phyloP scores from a whole-genome alignment of 495 filamentous ascomycete genomes.

The Massariosphaeria phaeospora region DNA sequence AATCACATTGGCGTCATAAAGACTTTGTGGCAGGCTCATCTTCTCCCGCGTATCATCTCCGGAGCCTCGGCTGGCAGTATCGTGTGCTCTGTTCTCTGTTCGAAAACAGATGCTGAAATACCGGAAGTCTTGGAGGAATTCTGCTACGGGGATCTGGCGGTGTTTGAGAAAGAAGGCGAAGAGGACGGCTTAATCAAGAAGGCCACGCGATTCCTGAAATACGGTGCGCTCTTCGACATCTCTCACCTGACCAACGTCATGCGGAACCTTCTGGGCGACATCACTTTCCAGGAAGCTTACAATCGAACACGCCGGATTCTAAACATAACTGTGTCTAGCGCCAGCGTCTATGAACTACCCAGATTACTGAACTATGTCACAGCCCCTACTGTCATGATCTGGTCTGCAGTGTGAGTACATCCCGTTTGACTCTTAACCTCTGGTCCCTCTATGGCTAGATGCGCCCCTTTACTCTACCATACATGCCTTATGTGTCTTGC shows the following conservation, averaged over 20 bases:
- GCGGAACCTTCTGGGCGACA: constrained; percentile 70
- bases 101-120: constrained; percentile 78
- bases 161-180: constrained; percentile 72
- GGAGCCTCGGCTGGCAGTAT: constrained; percentile 94
- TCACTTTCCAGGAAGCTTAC: constrained; percentile 94
- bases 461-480: neutral
- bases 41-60: constrained; percentile 88
- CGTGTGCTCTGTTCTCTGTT: constrained; percentile 80
- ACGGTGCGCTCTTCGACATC: constrained; percentile 80
- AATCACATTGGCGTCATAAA: constrained; percentile 94
- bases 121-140: constrained; percentile 66
- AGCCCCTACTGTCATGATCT: constrained; percentile 88
- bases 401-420: constrained; percentile 77
- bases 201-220: constrained; percentile 68
- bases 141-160: constrained; percentile 73
- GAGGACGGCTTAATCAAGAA: constrained; percentile 64
- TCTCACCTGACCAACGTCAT: constrained; percentile 74
- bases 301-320: constrained; percentile 83
- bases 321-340: constrained; percentile 88
- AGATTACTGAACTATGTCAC: constrained; percentile 88
- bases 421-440: neutral
- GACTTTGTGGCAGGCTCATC: constrained; percentile 64
- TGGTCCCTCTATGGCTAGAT: neutral
- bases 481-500: neutral
- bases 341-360: constrained; percentile 80